A percentile compares a stretch with the other conserved stretches of the same genome.
Conservation (phyloP, 2,329 filamentous ascomycete species). For the Esteya vermicola region DNA sequence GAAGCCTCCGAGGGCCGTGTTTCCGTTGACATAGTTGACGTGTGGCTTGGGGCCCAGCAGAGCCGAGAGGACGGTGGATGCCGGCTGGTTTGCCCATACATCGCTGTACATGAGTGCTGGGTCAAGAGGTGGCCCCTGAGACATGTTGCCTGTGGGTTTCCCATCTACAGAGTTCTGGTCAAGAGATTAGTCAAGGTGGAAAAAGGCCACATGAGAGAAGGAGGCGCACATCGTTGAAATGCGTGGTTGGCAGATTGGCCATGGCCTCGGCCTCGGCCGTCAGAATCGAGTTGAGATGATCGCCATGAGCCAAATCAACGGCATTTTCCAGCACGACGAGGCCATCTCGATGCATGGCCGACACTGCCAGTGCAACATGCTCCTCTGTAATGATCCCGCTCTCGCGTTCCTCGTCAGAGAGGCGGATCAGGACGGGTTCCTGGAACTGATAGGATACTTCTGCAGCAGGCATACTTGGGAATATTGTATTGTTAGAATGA, state of each 20-base stretch:
- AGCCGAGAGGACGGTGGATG: conserved; percentile 4
- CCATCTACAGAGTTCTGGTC: conserved; percentile 8
- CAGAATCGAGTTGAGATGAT: conserved; percentile 3
- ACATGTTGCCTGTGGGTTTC: conserved; percentile 10
- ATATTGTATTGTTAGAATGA: neutral
- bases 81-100: conserved; percentile 7
- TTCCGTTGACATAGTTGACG: conserved; percentile 9
- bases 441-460: conserved; percentile 5
- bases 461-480: neutral
- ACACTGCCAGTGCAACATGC: conserved; percentile 1
- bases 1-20: conserved; percentile 6
- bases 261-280: conserved; percentile 3
- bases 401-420: neutral
- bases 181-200: too few relatives aligned
- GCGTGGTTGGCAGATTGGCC: conserved; percentile 8
- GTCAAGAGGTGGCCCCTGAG: conserved; percentile 8
- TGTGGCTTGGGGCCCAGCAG: conserved; percentile 6
- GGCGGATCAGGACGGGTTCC: conserved; percentile 4
- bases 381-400: neutral
- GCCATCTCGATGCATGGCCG: conserved; percentile 2
- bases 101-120: conserved; percentile 9
- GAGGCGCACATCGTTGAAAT: conserved; percentile 7
- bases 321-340: conserved; percentile 7
- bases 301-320: conserved; percentile 1
- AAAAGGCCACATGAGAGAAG: too few relatives aligned